Base-by-base conservation (phyloP, 805 yeast species). In the Barnettozyma wickerhamii region DNA sequence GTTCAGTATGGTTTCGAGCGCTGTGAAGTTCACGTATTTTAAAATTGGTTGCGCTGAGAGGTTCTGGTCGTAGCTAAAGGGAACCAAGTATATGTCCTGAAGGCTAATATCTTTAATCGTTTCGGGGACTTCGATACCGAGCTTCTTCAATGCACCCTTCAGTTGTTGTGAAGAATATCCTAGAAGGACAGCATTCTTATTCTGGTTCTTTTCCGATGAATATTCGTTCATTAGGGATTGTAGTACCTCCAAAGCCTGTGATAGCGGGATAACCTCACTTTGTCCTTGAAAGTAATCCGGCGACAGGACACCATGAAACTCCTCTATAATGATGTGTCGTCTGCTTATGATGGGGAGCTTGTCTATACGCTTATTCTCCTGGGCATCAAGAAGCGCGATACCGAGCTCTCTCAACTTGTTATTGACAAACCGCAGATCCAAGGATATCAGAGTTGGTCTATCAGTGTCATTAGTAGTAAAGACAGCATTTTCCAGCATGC, bases 231-330 rank as follows among this genome's bases (percentile, higher is more conserved):
- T 7, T 2, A 33, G 12, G 2, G 28, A 18, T 10, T 33, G 12
- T 5, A 41, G 9, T 15, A 31, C 14, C 2, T 21, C 26, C 13
- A 10, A n/a, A 10, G 49, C 35, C 29, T 48, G 42, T 20, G 33
- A 21, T 19, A 33, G 31, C 7, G 51, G 32, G 13, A 51, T 6
- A 3, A 46, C 24, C 9, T 38, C 30, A 19, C 53, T 49, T n/a
- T 41, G 36, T 1, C 53, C 53, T 15, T 49, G 55, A 35, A 42
- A 51, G 2, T 42, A 38, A 36, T 44, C 49, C 6, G 53, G 41
- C 4, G 55, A 51, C 12, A 51, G 37, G 13, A 51, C 43, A 35
- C 55, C 55, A 37, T 47, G 42, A 24, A 26, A 40, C 15, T 51
- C 55, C 19, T 49, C 44, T 2, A 51, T 41, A 7, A 51, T 41